Evolutionary conservation across 352 stramenopile genomes (phyloP).

Genomic region (Phytophthora aleatoria): DNA sequence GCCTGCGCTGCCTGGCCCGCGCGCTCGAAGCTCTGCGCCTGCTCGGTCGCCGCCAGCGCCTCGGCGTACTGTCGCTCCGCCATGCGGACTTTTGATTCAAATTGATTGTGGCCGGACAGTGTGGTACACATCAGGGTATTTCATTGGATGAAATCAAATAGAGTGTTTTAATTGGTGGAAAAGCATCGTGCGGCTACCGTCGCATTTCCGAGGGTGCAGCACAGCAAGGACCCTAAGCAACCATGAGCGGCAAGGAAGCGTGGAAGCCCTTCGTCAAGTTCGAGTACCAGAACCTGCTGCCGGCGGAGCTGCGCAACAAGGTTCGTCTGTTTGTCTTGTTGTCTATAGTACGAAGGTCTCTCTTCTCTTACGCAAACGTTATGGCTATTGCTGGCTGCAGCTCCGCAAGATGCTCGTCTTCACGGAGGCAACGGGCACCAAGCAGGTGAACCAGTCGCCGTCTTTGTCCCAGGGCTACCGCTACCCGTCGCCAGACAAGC

Average conservation of each 20-base stretch:
- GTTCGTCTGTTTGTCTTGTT: conserved; percentile 26
- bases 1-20: conserved; percentile 34
- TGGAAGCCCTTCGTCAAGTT: conserved; percentile 88
- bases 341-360: background rate
- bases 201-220: conserved; percentile 17
- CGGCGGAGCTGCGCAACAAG: conserved; percentile 69
- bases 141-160: conserved; percentile 1
- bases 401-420: conserved; percentile 84
- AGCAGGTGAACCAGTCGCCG: conserved; percentile 77
- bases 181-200: conserved; percentile 1
- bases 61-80: conserved; percentile 71
- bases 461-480: conserved; percentile 68
- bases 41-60: conserved; percentile 59
- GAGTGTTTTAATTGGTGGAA: conserved; percentile 3
- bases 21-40: conserved; percentile 44
- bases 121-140: background rate
- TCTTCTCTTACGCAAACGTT: background rate
- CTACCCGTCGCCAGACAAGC: conserved; percentile 78
- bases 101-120: background rate
- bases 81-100: conserved; percentile 22
- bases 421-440: conserved; percentile 74
- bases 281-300: conserved; percentile 74
- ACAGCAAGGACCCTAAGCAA: conserved; percentile 1
- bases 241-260: conserved; percentile 67
- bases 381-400: conserved; percentile 28